Conservation (phyloP, 2,329 filamentous ascomycete genomes). For the Drechslerella stenobrocha region DNA sequence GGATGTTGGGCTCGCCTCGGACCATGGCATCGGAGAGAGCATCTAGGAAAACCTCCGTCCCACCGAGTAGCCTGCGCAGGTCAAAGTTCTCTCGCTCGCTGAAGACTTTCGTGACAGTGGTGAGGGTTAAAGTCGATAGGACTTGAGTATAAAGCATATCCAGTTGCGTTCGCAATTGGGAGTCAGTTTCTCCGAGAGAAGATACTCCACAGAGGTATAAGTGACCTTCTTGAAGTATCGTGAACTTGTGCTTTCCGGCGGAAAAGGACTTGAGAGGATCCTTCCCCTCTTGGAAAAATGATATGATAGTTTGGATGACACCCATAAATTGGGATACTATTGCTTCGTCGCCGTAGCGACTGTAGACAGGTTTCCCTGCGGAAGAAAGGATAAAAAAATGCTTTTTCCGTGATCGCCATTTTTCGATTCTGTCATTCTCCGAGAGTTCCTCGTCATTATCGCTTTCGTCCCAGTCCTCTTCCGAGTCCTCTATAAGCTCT, state of each 20-base stretch:
- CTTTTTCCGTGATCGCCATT: constrained; percentile 92
- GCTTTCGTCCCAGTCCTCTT: constrained; percentile 52
- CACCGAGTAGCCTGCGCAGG: constrained; percentile 82
- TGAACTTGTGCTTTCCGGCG: constrained; percentile 82
- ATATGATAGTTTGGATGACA: constrained; percentile 95
- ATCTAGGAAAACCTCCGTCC: constrained; percentile 86
- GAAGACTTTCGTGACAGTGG: constrained; percentile 83
- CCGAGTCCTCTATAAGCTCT: constrained; percentile 48
- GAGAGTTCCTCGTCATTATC: constrained; percentile 52
- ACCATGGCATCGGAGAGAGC: constrained; percentile 95
- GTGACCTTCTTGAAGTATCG: constrained; percentile 80
- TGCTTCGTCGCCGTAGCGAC: constrained; percentile 84
- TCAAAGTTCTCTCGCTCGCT: constrained; percentile 90
- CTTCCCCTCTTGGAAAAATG: constrained; percentile 78
- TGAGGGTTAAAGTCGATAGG: constrained; percentile 87
- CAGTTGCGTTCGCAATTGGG: constrained; percentile 81
- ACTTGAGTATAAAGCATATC: constrained; percentile 99
- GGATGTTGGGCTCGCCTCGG: constrained; percentile 80
- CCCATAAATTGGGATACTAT: constrained; percentile 93
- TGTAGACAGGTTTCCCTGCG: constrained; percentile 96
- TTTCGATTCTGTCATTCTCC: constrained; percentile 64
- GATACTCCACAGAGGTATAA: constrained; percentile 94
- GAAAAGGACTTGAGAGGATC: constrained; percentile 81
- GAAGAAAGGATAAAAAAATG: constrained; percentile 96
- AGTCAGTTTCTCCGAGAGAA: constrained; percentile 85